Evolutionary conservation across 768 basidiomycete species (phyloP).

Genomic region (Lentinula guzmanii): DNA sequence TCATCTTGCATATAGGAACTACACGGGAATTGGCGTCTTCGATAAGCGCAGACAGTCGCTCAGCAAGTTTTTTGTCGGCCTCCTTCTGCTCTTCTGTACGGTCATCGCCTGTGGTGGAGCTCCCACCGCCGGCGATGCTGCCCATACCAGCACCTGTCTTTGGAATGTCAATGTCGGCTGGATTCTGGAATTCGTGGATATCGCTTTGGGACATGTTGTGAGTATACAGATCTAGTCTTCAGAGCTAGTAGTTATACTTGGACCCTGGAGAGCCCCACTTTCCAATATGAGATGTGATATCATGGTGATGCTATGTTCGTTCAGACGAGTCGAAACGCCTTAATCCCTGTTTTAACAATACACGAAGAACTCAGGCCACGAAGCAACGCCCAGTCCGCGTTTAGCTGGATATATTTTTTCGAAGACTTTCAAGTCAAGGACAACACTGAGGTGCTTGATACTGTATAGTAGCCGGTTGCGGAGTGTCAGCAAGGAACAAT

Average conservation of each 20-base stretch:
- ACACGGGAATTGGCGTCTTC: conserved; percentile 27
- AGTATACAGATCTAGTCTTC: background rate
- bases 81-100: conserved; percentile 19
- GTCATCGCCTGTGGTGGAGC: conserved; percentile 7
- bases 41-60: conserved; percentile 27
- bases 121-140: background rate
- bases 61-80: conserved; percentile 22
- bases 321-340: background rate
- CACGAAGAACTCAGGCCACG: too few relatives aligned
- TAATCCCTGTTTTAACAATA: background rate
- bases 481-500: background rate
- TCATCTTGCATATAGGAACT: conserved; percentile 26
- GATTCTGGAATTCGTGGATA: background rate
- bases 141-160: conserved; percentile 1
- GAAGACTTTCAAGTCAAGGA: too few relatives aligned
- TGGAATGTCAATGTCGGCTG: background rate
- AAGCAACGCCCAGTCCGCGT: too few relatives aligned
- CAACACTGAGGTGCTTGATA: too few relatives aligned
- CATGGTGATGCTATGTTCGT: background rate
- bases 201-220: conserved; percentile 4
- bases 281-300: background rate
- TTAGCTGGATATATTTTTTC: too few relatives aligned
- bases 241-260: background rate
- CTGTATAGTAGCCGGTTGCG: too few relatives aligned
- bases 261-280: background rate